These are phyloP conservation scores for Leccinum pellstonianum DNA, from an alignment of 768 basidiomycete genomes.

Conservation along the genomic window DNA sequence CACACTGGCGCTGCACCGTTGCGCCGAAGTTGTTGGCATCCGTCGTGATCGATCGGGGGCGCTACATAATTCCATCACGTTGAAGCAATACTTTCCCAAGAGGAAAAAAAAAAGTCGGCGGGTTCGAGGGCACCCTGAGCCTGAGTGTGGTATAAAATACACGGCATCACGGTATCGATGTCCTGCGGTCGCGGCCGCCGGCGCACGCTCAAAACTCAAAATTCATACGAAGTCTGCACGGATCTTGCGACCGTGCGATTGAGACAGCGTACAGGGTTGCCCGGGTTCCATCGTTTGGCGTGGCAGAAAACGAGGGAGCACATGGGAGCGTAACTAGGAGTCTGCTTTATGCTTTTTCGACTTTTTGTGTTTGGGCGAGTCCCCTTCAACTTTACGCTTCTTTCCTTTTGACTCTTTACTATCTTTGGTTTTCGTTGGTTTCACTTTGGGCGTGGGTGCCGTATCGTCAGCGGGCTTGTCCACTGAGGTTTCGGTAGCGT, in stretches of 20 bases:
- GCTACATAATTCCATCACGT: too few relatives aligned
- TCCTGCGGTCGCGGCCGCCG: neutral
- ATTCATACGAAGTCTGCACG: neutral
- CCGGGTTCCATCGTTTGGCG: neutral
- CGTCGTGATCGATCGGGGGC: too few relatives aligned
- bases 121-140: too few relatives aligned
- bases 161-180: neutral
- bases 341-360: constrained; percentile 43
- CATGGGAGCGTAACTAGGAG: constrained; percentile 6
- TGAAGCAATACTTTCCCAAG: too few relatives aligned
- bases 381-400: constrained; percentile 51
- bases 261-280: neutral
- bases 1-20: too few relatives aligned
- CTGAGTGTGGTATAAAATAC: neutral
- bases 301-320: neutral
- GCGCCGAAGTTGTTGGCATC: too few relatives aligned
- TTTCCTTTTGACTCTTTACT: constrained; percentile 32
- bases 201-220: neutral
- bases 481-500: constrained; percentile 26
- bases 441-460: neutral
- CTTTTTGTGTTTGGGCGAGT: constrained; percentile 49
- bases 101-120: too few relatives aligned
- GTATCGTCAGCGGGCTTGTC: constrained; percentile 15
- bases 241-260: neutral
- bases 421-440: constrained; percentile 21